Percentiles rank a stretch among this genome's conserved stretches.
Conservation (phyloP, 2,329 filamentous ascomycete genomes). For the Fusarium illudens region DNA sequence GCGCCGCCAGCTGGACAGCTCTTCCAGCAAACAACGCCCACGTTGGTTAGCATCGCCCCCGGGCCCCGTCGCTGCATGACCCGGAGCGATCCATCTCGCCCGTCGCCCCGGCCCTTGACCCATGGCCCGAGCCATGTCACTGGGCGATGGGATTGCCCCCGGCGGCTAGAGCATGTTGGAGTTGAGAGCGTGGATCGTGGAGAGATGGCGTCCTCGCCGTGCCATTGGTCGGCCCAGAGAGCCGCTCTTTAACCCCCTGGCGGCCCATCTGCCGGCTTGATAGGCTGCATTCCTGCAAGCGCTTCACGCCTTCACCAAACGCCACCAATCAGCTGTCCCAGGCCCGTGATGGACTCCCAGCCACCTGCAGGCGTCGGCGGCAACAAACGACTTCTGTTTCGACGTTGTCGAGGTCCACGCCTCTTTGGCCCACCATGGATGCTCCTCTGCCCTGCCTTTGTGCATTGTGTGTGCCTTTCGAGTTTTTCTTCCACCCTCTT, state of each 20-base stretch:
- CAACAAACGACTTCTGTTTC: conserved; percentile 50
- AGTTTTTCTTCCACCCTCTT: background rate
- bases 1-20: conserved; percentile 6
- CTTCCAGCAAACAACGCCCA: conserved; percentile 10
- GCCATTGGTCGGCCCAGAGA: conserved; percentile 31
- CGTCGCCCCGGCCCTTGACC: conserved; percentile 3
- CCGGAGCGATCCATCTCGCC: conserved; percentile 22
- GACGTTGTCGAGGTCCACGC: conserved; percentile 26
- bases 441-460: conserved; percentile 15
- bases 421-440: conserved; percentile 17
- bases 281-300: conserved; percentile 37
- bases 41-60: conserved; percentile 19
- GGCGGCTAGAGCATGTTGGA: conserved; percentile 36
- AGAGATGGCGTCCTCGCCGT: conserved; percentile 19
- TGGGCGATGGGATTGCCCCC: conserved; percentile 17
- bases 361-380: conserved; percentile 56
- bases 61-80: conserved; percentile 22
- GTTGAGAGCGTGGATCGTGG: conserved; percentile 33
- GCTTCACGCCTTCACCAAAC: conserved; percentile 31
- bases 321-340: conserved; percentile 50
- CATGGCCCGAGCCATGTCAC: conserved; percentile 18
- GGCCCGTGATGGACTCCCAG: conserved; percentile 51
- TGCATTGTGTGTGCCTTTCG: conserved; percentile 5
- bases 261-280: conserved; percentile 34
- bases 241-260: conserved; percentile 27